Percentiles rank a stretch among this genome's conserved stretches.
Evolutionary conservation across 805 yeast genomes (phyloP).

Genomic region (Candida hispaniensis): DNA sequence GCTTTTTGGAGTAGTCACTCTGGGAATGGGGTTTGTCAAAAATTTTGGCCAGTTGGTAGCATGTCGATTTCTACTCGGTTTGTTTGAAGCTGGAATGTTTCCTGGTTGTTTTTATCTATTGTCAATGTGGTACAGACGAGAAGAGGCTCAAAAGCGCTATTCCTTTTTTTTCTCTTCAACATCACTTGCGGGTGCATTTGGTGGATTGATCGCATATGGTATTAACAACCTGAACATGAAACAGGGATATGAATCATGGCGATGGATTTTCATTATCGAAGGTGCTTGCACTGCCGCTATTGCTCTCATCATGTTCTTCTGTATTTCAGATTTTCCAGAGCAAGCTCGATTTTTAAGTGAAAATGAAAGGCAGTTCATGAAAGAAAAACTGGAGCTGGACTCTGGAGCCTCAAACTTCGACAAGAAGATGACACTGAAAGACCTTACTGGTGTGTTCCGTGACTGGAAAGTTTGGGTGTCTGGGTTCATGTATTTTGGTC

Average conservation of each 20-base stretch:
- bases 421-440: constrained; percentile 36
- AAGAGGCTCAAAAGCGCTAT: constrained; percentile 65
- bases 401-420: constrained; percentile 42
- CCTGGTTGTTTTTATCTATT: constrained; percentile 66
- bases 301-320: constrained; percentile 34
- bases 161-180: constrained; percentile 61
- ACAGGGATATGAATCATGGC: constrained; percentile 40
- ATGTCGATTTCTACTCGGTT: constrained; percentile 55
- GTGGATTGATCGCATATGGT: constrained; percentile 58
- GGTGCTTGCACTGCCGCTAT: constrained; percentile 33
- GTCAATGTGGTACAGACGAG: constrained; percentile 52
- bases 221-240: constrained; percentile 43
- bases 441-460: constrained; percentile 41
- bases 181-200: constrained; percentile 65
- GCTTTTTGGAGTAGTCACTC: constrained; percentile 52
- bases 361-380: constrained; percentile 45
- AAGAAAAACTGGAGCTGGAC: constrained; percentile 48
- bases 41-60: constrained; percentile 50
- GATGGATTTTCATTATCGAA: constrained; percentile 47
- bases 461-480: constrained; percentile 50
- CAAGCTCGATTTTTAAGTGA: constrained; percentile 43
- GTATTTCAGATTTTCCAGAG: constrained; percentile 65
- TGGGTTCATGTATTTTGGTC: constrained; percentile 53
- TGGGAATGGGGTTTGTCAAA: constrained; percentile 54
- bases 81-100: constrained; percentile 61